Conservation (phyloP, 2,329 filamentous ascomycete genomes). For the Aspergillus sp. region DNA sequence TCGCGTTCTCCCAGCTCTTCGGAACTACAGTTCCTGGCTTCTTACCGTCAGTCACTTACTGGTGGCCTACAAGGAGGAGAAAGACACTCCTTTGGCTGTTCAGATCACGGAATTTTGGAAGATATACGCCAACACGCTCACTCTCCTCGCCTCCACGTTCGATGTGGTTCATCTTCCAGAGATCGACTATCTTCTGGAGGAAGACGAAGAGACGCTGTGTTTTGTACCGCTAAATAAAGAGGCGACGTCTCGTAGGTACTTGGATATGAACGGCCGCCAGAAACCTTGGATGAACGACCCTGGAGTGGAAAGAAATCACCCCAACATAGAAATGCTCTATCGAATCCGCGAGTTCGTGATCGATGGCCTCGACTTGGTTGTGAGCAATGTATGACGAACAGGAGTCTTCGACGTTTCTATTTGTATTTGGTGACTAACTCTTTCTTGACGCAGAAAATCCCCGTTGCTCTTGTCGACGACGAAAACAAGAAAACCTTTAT, state of each 20-base stretch:
- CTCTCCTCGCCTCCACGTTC: slow-evolving; percentile 58
- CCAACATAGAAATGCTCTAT: slow-evolving; percentile 65
- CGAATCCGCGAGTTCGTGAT: slow-evolving; percentile 62
- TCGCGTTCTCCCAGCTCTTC: slow-evolving; percentile 61
- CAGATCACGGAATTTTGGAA: slow-evolving; percentile 64
- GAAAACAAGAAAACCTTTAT: slow-evolving; percentile 47
- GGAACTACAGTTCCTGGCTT: slow-evolving; percentile 68
- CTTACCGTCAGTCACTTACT: slow-evolving; percentile 55
- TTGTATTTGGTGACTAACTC: slow-evolving; percentile 15
- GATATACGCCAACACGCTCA: slow-evolving; percentile 62
- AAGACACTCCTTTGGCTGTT: slow-evolving; percentile 54
- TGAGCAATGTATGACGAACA: slow-evolving; percentile 39
- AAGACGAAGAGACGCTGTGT: slow-evolving; percentile 65
- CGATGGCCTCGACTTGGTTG: slow-evolving; percentile 59
- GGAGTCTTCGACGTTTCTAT: slow-evolving; percentile 1
- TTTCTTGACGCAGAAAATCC: slow-evolving; percentile 39
- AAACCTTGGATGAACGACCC: slow-evolving; percentile 55
- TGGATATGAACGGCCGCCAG: slow-evolving; percentile 39
- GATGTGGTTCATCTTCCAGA: slow-evolving; percentile 55
- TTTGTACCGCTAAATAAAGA: slow-evolving; percentile 60
- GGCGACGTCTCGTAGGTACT: slow-evolving; percentile 52
- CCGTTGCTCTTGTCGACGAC: slow-evolving; percentile 47
- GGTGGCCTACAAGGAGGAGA: slow-evolving; percentile 47
- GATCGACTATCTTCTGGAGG: slow-evolving; percentile 63
- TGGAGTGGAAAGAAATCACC: slow-evolving; percentile 52